Percentiles rank a stretch among this genome's conserved stretches.
These are phyloP conservation scores for Cinchona pubescens DNA, from an alignment of 257 asterid genomes.

Conservation along the genomic window DNA sequence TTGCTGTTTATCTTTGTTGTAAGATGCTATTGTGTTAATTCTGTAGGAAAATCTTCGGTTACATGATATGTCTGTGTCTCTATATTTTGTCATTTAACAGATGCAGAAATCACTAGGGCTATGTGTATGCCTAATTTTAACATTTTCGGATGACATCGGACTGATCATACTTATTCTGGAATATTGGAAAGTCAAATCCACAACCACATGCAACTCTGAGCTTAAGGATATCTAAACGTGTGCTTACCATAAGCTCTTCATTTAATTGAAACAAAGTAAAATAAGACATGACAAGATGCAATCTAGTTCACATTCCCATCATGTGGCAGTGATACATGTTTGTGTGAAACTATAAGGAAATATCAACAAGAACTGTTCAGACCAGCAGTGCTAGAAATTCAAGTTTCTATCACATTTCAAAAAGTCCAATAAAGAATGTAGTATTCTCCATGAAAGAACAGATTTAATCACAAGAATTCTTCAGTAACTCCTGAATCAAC, in stretches of 20 bases:
- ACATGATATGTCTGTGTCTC: background rate
- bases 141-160: too few species aligned
- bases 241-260: background rate
- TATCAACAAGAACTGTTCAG: background rate
- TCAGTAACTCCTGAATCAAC: background rate
- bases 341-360: background rate
- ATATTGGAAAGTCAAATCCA: too few species aligned
- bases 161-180: too few species aligned
- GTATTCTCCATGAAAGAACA: background rate
- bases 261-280: background rate
- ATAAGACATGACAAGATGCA: background rate
- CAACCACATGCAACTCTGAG: too few species aligned
- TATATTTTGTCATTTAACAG: background rate
- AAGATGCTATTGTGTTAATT: background rate
- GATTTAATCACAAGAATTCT: background rate
- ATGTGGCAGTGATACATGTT: background rate
- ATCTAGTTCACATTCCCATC: background rate
- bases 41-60: background rate
- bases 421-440: background rate
- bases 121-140: too few species aligned
- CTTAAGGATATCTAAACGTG: too few species aligned
- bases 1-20: background rate
- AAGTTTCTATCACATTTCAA: background rate
- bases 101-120: too few species aligned
- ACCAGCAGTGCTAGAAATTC: background rate